Base-by-base conservation (phyloP, 2,329 filamentous ascomycete species). In the Fusarium domesticum region DNA sequence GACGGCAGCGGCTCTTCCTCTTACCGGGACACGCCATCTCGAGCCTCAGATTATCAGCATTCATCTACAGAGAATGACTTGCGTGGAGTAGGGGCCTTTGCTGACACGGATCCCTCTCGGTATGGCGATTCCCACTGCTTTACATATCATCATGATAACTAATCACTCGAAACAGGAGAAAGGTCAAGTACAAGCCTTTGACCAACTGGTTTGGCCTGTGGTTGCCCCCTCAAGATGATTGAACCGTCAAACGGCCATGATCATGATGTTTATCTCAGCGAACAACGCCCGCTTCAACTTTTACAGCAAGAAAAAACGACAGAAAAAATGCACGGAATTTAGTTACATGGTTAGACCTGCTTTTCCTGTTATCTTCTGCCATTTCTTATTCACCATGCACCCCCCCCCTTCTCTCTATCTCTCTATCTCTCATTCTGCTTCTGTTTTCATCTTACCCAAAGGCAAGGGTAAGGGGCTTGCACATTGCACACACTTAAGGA, bases 131-230 rank as follows among this genome's bases (percentile, higher is more conserved):
- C 33, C 33, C 37, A 14, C 7, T 1, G 5, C 4, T 19, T 18
- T 7, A 19, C 25, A 17, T 10, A 12, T 1, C 14, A 33, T 2
- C 6, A 17, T 17, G 6, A 2, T 14, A 2, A 47, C 37, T 55
- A 25, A 55, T 39, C 17, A 39, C n/a, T 28, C 17, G 20, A n/a
- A 16, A 8, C 19, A 56, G 58, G 7, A 47, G 49, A 28, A 50
- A 49, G 42, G 50, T 60, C 41, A 57, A 60, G 45, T 60, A 60
- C 19, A 60, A 59, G 43, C 58, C 58, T 5, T 56, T 60, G 20
- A 51, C 54, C 35, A 60, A 59, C 33, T 60, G 58, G 58, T 60
- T 59, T 25, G 56, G 55, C 37, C 47, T 60, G 38, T 60, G 58
- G 57, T 33, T 60, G 18, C 58, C 58, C 18, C 51, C 51, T 45